Percentiles rank a stretch among this genome's conserved stretches.
phyloP scores from a whole-genome alignment of 768 basidiomycete species.

The Psilocybe tampanensis region DNA sequence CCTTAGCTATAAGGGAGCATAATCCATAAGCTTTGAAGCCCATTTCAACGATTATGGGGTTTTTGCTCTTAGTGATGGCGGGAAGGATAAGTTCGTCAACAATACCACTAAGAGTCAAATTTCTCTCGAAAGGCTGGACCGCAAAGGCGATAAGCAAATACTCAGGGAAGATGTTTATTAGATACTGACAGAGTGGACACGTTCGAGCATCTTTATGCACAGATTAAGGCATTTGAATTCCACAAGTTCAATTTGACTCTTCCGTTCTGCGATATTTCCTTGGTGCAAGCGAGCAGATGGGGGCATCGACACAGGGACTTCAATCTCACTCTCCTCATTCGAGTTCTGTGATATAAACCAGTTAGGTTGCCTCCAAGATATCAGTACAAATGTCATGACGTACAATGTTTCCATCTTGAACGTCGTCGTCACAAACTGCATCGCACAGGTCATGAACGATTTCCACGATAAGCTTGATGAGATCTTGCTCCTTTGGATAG shows the following conservation, averaged over 20 bases:
- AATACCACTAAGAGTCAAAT: slow-evolving; percentile 72
- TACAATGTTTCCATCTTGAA: not conserved
- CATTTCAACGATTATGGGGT: slow-evolving; percentile 60
- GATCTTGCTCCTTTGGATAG: slow-evolving; percentile 75
- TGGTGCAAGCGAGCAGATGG: slow-evolving; percentile 17
- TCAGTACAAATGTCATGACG: not conserved
- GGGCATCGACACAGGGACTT: not conserved
- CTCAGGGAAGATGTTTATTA: not conserved
- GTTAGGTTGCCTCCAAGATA: not conserved
- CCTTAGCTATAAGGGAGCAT: slow-evolving; percentile 76
- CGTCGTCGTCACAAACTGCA: slow-evolving; percentile 37
- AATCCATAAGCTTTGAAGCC: slow-evolving; percentile 72
- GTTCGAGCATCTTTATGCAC: slow-evolving; percentile 83
- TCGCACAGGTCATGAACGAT: slow-evolving; percentile 82
- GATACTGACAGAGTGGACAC: slow-evolving; percentile 75
- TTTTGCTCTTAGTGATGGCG: slow-evolving; percentile 70
- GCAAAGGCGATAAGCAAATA: not conserved
- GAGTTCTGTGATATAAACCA: not conserved
- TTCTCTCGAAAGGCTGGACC: slow-evolving; percentile 63
- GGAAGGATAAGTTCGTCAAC: slow-evolving; percentile 86
- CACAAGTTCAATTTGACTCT: slow-evolving; percentile 55
- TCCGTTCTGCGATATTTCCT: slow-evolving; percentile 64
- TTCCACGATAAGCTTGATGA: slow-evolving; percentile 88
- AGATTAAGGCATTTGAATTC: slow-evolving; percentile 77
- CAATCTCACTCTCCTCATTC: not conserved